phyloP scores from a whole-genome alignment of 2,329 filamentous ascomycete genomes.

The Ophiosphaerella narmari region DNA sequence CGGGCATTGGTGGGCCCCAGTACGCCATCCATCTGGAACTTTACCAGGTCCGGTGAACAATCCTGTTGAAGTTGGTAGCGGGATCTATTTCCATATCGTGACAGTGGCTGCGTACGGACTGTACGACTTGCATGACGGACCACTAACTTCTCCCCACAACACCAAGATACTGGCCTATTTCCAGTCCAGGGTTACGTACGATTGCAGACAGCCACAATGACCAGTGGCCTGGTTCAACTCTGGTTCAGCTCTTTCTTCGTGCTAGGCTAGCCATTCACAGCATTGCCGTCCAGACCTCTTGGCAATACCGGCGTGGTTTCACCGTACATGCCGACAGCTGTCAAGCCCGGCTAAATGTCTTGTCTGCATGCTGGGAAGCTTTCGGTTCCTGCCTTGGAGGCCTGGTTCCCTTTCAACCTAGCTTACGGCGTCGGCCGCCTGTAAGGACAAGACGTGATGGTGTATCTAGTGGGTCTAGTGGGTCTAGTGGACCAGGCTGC shows the following conservation, averaged over 20 bases:
- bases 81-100: neutral
- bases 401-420: constrained; percentile 3
- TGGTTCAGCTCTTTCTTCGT: neutral
- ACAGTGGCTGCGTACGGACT: constrained; percentile 7
- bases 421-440: constrained; percentile 3
- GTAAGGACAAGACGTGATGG: neutral
- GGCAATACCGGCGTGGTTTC: neutral
- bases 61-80: neutral
- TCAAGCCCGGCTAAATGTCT: constrained; percentile 9
- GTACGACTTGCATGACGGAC: constrained; percentile 1
- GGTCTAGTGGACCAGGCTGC: neutral
- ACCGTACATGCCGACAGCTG: neutral
- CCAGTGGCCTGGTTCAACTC: neutral
- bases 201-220: neutral
- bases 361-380: constrained; percentile 3
- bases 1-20: neutral
- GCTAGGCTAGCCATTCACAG: neutral
- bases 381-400: neutral
- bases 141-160: neutral
- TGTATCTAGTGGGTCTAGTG: constrained; percentile 4
- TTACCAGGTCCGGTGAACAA: neutral
- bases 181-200: neutral
- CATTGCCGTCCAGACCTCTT: neutral
- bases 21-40: neutral
- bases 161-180: neutral